Evolutionary conservation across 1,139 yeast genomes (phyloP).

Genomic region (Magnusiomyces sp.): DNA sequence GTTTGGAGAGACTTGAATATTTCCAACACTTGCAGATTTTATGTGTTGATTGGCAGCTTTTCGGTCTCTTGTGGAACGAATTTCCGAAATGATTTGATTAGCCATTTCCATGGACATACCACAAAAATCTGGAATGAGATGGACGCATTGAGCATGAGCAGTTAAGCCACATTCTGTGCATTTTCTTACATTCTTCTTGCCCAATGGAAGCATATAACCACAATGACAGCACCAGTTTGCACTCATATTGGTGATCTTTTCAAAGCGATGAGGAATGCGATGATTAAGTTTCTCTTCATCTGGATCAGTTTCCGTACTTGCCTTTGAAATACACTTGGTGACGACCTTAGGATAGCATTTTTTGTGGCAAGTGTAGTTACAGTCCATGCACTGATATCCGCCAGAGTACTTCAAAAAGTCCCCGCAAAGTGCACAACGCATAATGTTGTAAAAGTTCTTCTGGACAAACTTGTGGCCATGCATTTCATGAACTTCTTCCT

Average conservation of each 20-base stretch:
- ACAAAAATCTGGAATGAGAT: conserved; percentile 93
- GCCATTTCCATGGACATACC: conserved; percentile 99
- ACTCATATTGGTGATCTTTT: conserved; percentile 81
- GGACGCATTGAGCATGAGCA: conserved; percentile 90
- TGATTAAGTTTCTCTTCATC: conserved; percentile 91
- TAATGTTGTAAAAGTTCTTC: conserved; percentile 88
- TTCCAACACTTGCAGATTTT: conserved; percentile 24
- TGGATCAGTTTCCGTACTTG: conserved; percentile 73
- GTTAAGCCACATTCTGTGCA: conserved; percentile 92
- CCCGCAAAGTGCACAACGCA: conserved; percentile 96
- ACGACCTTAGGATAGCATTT: conserved; percentile 91
- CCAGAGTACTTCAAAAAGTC: conserved; percentile 79
- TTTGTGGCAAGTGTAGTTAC: conserved; percentile 87
- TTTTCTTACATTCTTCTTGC: conserved; percentile 86
- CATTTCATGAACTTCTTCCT: conserved; percentile 90
- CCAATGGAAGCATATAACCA: conserved; percentile 93
- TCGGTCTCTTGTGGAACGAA: conserved; percentile 63
- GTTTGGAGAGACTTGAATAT: conserved; percentile 14
- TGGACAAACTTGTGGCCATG: conserved; percentile 97
- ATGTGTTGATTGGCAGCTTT: conserved; percentile 24
- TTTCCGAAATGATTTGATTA: conserved; percentile 74
- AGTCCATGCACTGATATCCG: conserved; percentile 96
- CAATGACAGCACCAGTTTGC: conserved; percentile 99
- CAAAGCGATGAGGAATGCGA: conserved; percentile 94
- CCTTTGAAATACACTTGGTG: conserved; percentile 88